A percentile compares a stretch with the other conserved stretches of the same genome.
Evolutionary conservation across 1,139 yeast species (phyloP).

Genomic region (Geotrichum australiense): DNA sequence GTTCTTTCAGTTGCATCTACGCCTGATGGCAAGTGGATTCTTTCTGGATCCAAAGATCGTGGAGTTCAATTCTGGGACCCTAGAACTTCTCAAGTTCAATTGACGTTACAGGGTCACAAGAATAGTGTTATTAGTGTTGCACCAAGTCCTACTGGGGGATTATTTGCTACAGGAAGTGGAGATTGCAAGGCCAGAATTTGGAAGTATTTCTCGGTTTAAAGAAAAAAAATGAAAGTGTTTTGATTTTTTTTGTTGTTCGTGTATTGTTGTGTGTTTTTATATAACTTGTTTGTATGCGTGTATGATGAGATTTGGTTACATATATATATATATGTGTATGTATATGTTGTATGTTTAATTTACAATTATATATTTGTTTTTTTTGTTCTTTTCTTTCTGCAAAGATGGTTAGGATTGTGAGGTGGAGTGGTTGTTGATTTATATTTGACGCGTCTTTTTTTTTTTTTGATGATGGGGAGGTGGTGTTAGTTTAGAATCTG

Average conservation of each 20-base stretch:
- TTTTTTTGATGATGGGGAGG: no score
- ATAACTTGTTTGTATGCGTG: background rate
- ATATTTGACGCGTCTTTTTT: no score
- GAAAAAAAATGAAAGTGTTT: background rate
- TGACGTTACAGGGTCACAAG: slow-evolving; percentile 96
- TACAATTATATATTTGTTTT: no score
- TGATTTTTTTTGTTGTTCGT: background rate
- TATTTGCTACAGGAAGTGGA: slow-evolving; percentile 96
- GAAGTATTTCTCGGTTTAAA: slow-evolving; percentile 42
- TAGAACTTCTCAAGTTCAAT: slow-evolving; percentile 80
- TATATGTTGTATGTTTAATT: no score
- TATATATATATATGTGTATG: no score
- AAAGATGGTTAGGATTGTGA: no score
- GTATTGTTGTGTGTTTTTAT: slow-evolving; percentile 2
- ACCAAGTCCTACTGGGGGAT: slow-evolving; percentile 70
- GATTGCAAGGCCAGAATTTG: slow-evolving; percentile 97
- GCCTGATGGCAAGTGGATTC: slow-evolving; percentile 84
- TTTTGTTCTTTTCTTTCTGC: no score
- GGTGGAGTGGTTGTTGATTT: no score
- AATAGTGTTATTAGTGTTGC: slow-evolving; percentile 94
- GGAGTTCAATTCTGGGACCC: slow-evolving; percentile 98
- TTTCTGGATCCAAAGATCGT: slow-evolving; percentile 94
- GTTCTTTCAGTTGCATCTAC: slow-evolving; percentile 92
- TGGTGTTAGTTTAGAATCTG: no score
- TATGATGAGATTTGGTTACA: no score